Evolutionary conservation across 2,329 filamentous ascomycete species (phyloP).

Genomic region (Botrytis sinoallii): DNA sequence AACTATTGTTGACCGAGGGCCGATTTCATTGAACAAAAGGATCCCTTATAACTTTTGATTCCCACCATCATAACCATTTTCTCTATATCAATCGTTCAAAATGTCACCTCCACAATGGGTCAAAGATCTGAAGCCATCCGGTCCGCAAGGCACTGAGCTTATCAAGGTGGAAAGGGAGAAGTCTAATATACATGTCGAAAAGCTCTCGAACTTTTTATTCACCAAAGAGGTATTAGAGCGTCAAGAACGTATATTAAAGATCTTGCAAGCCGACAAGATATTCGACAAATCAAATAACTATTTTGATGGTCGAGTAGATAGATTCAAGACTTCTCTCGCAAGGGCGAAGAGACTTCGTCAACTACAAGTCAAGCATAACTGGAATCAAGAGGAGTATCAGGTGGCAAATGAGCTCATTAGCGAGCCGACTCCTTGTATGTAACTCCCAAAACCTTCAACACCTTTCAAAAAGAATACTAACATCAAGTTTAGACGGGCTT

Average conservation of each 20-base stretch:
- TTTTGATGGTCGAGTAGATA: constrained; percentile 65
- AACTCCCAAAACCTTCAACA: background rate
- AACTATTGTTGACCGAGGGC: constrained; percentile 23
- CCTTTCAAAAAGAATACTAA: background rate
- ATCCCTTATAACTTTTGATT: background rate
- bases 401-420: constrained; percentile 66
- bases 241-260: constrained; percentile 57
- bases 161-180: constrained; percentile 65
- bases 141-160: constrained; percentile 66
- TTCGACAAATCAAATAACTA: constrained; percentile 80
- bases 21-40: constrained; percentile 17
- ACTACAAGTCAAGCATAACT: constrained; percentile 63
- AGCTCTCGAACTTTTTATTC: constrained; percentile 66
- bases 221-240: constrained; percentile 61
- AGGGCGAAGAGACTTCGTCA: constrained; percentile 68
- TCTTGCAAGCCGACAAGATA: constrained; percentile 65
- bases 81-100: constrained; percentile 20
- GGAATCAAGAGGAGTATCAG: constrained; percentile 61
- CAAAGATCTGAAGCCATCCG: constrained; percentile 61
- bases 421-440: constrained; percentile 62
- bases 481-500: constrained; percentile 37
- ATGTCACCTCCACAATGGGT: constrained; percentile 54
- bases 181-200: constrained; percentile 64
- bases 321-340: constrained; percentile 66
- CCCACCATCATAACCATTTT: background rate